Conservation (phyloP, 2,329 filamentous ascomycete species). For the Waltergamsia citrina region DNA sequence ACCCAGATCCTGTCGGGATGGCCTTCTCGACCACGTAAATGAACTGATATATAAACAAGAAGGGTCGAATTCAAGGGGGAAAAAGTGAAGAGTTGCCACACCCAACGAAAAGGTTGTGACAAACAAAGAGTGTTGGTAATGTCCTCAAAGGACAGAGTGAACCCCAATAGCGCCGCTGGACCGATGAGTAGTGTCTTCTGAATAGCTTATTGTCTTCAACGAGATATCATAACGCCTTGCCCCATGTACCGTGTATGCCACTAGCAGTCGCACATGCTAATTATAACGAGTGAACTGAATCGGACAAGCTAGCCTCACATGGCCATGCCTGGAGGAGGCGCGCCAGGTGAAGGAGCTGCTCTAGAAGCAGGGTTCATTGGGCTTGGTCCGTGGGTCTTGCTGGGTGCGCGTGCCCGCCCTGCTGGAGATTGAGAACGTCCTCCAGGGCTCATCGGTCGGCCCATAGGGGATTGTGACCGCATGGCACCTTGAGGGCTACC, state of each 20-base stretch:
- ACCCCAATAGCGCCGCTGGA: too few relatives aligned
- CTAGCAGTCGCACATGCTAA: background rate
- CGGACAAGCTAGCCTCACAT: too few relatives aligned
- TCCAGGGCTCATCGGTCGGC: slow-evolving; percentile 11
- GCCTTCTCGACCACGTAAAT: too few relatives aligned
- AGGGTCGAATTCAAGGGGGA: too few relatives aligned
- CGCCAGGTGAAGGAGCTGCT: background rate
- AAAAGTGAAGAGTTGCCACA: too few relatives aligned
- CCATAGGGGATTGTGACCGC: slow-evolving; percentile 19
- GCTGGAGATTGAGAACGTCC: slow-evolving; percentile 33
- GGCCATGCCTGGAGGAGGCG: slow-evolving; percentile 42
- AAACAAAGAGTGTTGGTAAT: too few relatives aligned
- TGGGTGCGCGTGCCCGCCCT: slow-evolving; percentile 30
- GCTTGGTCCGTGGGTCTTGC: slow-evolving; percentile 12
- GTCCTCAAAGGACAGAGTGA: too few relatives aligned
- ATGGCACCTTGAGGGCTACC: slow-evolving; percentile 10
- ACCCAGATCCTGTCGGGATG: too few relatives aligned
- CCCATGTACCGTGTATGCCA: background rate
- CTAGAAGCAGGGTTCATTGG: slow-evolving; percentile 31
- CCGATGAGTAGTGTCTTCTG: too few relatives aligned
- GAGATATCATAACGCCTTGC: background rate
- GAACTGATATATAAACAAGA: too few relatives aligned
- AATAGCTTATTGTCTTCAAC: too few relatives aligned
- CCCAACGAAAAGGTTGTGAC: too few relatives aligned
- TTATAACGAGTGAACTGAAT: background rate